Percentiles rank a stretch among this genome's conserved stretches.
phyloP scores from a whole-genome alignment of 352 stramenopile species.

The Plasmopara halstedii region DNA sequence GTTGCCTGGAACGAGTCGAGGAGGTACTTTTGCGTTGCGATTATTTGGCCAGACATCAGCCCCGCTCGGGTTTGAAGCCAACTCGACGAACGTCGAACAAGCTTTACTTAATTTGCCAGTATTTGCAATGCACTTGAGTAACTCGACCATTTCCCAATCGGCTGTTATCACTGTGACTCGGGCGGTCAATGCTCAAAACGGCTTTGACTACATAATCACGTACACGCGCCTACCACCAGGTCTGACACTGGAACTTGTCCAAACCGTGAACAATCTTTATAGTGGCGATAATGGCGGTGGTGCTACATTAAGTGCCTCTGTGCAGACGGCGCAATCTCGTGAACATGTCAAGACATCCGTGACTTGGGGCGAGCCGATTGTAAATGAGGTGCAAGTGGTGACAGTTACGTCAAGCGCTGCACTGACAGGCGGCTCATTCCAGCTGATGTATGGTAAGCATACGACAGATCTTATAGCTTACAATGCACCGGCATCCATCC shows the following conservation, averaged over 20 bases:
- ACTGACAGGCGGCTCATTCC: conserved; percentile 46
- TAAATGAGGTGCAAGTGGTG: conserved; percentile 71
- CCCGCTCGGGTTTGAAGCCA: conserved; percentile 75
- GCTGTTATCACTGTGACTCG: conserved; percentile 44
- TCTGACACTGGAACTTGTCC: conserved; percentile 26
- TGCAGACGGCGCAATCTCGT: conserved; percentile 28
- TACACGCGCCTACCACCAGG: conserved; percentile 37
- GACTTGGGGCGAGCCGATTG: conserved; percentile 39
- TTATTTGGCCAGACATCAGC: conserved; percentile 55
- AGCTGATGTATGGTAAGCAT: conserved; percentile 62
- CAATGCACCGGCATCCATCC: conserved; percentile 40
- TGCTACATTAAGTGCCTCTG: conserved; percentile 15
- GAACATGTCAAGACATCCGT: conserved; percentile 72
- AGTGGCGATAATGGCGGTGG: conserved; percentile 38
- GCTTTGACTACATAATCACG: conserved; percentile 72
- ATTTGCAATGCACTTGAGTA: conserved; percentile 22
- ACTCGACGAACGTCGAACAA: conserved; percentile 48
- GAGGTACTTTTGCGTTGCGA: conserved; percentile 77
- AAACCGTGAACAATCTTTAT: conserved; percentile 60
- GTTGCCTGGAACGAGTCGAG: conserved; percentile 39
- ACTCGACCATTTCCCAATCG: neutral
- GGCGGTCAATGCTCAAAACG: conserved; percentile 38
- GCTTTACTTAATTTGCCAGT: conserved; percentile 58
- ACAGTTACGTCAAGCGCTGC: conserved; percentile 30
- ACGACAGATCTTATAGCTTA: conserved; percentile 56